Evolutionary conservation across 768 basidiomycete genomes (phyloP).

Genomic region (Hypholoma sublateritium): DNA sequence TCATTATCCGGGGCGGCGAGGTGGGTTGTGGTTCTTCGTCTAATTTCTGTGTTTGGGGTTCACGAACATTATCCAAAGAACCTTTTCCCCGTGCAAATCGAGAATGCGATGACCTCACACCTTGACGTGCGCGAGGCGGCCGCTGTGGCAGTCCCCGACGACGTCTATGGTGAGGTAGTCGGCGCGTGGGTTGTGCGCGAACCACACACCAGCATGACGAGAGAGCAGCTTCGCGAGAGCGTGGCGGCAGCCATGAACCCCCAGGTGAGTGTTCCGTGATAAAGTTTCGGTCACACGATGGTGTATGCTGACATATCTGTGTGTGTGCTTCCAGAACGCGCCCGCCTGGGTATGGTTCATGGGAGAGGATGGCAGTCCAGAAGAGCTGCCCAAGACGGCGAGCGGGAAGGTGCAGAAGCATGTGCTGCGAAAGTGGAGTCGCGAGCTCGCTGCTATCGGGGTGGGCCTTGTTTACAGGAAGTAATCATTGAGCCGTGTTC

Average conservation of each 20-base stretch:
- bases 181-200: slow-evolving; percentile 75
- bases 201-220: slow-evolving; percentile 36
- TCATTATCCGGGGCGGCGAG: slow-evolving; percentile 87
- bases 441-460: slow-evolving; percentile 44
- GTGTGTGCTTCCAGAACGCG: slow-evolving; percentile 51
- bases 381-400: slow-evolving; percentile 78
- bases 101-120: slow-evolving; percentile 64
- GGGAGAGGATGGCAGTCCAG: slow-evolving; percentile 57
- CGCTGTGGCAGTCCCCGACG: slow-evolving; percentile 69
- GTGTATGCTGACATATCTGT: background rate
- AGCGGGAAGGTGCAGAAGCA: slow-evolving; percentile 90
- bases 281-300: background rate
- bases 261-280: slow-evolving; percentile 48
- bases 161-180: slow-evolving; percentile 72
- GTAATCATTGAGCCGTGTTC: background rate
- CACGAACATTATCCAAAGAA: slow-evolving; percentile 44
- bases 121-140: slow-evolving; percentile 68
- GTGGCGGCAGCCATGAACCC: slow-evolving; percentile 73
- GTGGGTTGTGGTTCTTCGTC: slow-evolving; percentile 29
- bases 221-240: slow-evolving; percentile 50
- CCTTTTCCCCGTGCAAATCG: slow-evolving; percentile 82
- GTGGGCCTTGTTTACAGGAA: slow-evolving; percentile 34
- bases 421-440: slow-evolving; percentile 68
- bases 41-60: background rate
- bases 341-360: slow-evolving; percentile 85